These are phyloP conservation scores for Dacryopinax spathularia DNA, from an alignment of 768 basidiomycete genomes.

Conservation along the genomic window DNA sequence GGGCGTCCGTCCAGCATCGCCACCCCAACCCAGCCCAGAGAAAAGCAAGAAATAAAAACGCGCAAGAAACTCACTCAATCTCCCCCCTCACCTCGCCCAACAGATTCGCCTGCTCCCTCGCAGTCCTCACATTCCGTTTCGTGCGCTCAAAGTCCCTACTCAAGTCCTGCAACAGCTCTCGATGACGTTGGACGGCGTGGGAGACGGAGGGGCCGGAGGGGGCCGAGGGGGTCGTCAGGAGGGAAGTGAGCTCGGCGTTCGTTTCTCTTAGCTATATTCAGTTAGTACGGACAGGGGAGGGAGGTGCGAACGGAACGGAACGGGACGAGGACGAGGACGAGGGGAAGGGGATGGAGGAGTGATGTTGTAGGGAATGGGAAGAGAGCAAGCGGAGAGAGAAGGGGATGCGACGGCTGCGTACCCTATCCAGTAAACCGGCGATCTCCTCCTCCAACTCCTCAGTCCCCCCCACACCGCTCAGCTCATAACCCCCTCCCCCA, in stretches of 20 bases:
- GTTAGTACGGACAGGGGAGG: neutral
- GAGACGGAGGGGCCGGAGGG: conserved; percentile 70
- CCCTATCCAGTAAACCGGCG: conserved; percentile 76
- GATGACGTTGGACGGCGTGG: conserved; percentile 78
- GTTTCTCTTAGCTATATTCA: conserved; percentile 78
- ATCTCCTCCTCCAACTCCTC: conserved; percentile 74
- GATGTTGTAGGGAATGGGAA: conserved; percentile 8
- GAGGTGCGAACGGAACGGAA: neutral
- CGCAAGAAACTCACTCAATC: conserved; percentile 50
- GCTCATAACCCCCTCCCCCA: conserved; percentile 58
- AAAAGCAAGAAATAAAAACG: neutral
- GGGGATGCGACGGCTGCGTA: conserved; percentile 21
- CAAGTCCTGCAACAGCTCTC: conserved; percentile 81
- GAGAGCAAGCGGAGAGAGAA: conserved; percentile 7
- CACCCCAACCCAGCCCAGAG: neutral
- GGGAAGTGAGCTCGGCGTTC: conserved; percentile 57
- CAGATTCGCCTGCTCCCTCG: conserved; percentile 74
- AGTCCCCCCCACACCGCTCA: conserved; percentile 48
- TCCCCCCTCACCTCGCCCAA: conserved; percentile 86
- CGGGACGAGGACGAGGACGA: too few relatives aligned
- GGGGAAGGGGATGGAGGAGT: too few relatives aligned
- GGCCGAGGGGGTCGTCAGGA: conserved; percentile 53
- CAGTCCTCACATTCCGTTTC: conserved; percentile 64
- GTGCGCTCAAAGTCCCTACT: conserved; percentile 71
- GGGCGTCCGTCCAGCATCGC: too few relatives aligned